A percentile compares a stretch with the other conserved stretches of the same genome.
Conservation (phyloP, 139 green algal genomes). For the Chlamydomonas eustigma region DNA sequence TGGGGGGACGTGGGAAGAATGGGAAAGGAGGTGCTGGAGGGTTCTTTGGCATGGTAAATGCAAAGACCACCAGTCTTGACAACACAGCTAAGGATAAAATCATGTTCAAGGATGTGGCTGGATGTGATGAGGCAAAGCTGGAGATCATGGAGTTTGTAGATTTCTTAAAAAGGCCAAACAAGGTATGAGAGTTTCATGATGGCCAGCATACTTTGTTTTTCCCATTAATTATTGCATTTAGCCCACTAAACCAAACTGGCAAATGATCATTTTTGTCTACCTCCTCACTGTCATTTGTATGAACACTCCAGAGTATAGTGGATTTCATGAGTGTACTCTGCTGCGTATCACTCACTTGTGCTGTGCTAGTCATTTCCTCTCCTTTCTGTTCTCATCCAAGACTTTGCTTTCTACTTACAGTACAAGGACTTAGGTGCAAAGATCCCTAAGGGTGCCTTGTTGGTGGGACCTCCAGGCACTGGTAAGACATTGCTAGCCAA, state of each 20-base stretch:
- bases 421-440: conserved; percentile 80
- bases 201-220: too few relatives aligned
- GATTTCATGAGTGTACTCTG: too few relatives aligned
- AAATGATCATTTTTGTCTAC: too few relatives aligned
- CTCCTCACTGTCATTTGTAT: too few relatives aligned
- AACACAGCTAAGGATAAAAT: conserved; percentile 82
- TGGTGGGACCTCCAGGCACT: conserved; percentile 84
- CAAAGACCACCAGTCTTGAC: conserved; percentile 63
- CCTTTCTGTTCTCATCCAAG: too few relatives aligned
- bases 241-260: too few relatives aligned
- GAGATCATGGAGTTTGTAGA: conserved; percentile 97
- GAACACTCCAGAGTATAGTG: too few relatives aligned
- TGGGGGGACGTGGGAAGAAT: conserved; percentile 48
- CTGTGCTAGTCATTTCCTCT: too few relatives aligned
- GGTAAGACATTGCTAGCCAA: conserved; percentile 95
- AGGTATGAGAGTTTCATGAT: too few relatives aligned
- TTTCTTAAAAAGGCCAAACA: conserved; percentile 84
- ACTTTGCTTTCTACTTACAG: too few relatives aligned
- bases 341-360: too few relatives aligned
- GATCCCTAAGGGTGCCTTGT: conserved; percentile 84
- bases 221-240: too few relatives aligned
- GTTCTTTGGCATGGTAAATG: conserved; percentile 78
- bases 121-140: conserved; percentile 93
- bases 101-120: conserved; percentile 78
- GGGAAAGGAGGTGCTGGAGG: conserved; percentile 39